A percentile compares a stretch with the other conserved stretches of the same genome.
Conservation (phyloP, 257 asterid genomes). For the Plectranthus barbatus region DNA sequence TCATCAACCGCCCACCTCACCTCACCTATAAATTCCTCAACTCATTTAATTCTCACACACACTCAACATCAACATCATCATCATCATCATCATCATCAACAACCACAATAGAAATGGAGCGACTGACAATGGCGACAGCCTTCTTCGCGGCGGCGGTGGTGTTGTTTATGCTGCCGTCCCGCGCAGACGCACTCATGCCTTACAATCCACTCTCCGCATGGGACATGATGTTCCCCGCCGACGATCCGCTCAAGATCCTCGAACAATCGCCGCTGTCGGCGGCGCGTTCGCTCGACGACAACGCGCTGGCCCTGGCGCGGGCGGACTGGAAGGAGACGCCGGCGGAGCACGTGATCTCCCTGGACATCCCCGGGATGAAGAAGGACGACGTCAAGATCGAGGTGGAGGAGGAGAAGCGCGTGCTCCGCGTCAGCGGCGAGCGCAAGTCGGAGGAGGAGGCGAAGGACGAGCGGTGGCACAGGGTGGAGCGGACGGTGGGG, state of each 20-base stretch:
- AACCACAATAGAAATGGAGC: no score
- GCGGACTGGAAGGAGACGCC: slow-evolving; percentile 80
- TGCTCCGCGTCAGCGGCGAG: slow-evolving; percentile 61
- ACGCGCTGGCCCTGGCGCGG: slow-evolving; percentile 35
- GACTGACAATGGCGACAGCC: neutral
- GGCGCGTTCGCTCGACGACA: slow-evolving; percentile 17
- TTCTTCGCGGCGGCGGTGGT: slow-evolving; percentile 3
- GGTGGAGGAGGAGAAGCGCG: slow-evolving; percentile 55
- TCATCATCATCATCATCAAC: no score
- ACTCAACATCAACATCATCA: no score
- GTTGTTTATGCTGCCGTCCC: neutral
- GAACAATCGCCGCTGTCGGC: slow-evolving; percentile 31
- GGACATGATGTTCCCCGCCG: slow-evolving; percentile 26
- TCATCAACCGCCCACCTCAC: neutral
- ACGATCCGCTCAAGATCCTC: slow-evolving; percentile 38
- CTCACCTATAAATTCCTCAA: no score
- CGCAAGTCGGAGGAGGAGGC: slow-evolving; percentile 50
- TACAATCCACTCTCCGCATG: slow-evolving; percentile 23
- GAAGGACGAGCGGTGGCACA: slow-evolving; percentile 76
- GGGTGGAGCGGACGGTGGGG: slow-evolving; percentile 63
- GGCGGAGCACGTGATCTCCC: slow-evolving; percentile 42
- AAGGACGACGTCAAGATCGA: slow-evolving; percentile 61
- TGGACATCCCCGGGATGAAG: slow-evolving; percentile 71
- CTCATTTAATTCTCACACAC: no score
- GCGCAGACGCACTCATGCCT: slow-evolving; percentile 26